phyloP scores from a whole-genome alignment of 352 stramenopile species.

The Globisporangium paddicum region DNA sequence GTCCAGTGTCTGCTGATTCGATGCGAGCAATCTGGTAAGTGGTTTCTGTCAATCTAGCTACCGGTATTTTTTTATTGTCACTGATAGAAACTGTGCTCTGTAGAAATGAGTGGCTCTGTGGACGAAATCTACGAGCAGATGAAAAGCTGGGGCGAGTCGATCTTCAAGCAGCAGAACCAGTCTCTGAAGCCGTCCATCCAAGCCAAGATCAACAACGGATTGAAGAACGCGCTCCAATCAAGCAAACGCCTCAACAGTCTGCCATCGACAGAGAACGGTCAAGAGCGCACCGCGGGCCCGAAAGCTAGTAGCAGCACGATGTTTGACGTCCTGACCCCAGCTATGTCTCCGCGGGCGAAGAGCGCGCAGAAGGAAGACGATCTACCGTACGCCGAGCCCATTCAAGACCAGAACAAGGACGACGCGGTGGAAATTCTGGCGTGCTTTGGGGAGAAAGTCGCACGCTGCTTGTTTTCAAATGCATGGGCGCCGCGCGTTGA shows the following conservation, averaged over 20 bases:
- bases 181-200: constrained; percentile 70
- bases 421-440: constrained; percentile 32
- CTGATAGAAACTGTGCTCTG: not conserved
- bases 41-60: not conserved
- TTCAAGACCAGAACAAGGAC: constrained; percentile 58
- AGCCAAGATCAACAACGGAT: constrained; percentile 77
- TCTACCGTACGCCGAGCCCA: constrained; percentile 71
- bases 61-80: not conserved
- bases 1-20: constrained; percentile 70
- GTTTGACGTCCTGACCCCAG: constrained; percentile 21
- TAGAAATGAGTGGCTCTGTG: constrained; percentile 49
- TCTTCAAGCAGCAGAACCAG: constrained; percentile 72
- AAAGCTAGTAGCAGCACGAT: not conserved
- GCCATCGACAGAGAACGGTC: not conserved
- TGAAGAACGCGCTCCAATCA: constrained; percentile 57
- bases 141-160: constrained; percentile 63
- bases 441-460: constrained; percentile 70
- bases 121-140: constrained; percentile 74
- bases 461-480: constrained; percentile 74
- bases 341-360: constrained; percentile 39
- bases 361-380: constrained; percentile 64
- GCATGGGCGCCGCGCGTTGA: constrained; percentile 79
- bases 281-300: not conserved
- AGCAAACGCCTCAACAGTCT: constrained; percentile 50
- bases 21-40: constrained; percentile 68